Base-by-base conservation (phyloP, 2,329 filamentous ascomycete species). In the Phymatotrichopsis omnivora region DNA sequence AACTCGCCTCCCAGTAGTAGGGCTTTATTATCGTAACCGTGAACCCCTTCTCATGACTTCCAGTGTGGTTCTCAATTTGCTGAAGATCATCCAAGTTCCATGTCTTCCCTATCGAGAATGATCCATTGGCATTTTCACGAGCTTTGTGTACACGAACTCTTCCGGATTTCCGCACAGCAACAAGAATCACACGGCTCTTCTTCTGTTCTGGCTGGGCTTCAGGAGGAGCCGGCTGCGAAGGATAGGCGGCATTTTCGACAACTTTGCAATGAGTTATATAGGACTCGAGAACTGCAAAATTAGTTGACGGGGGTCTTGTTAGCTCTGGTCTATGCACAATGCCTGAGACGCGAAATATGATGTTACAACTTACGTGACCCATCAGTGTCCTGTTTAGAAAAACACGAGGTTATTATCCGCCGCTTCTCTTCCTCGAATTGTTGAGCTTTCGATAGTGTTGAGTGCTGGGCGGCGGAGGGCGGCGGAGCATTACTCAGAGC, bases 191-290 rank as follows among this genome's bases (percentile, higher is more conserved):
- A 59, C 91, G 78, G 36, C 80, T 76, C 65, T 98, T 98, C 64
- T 94, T 87, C 60, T 80, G 76, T 41, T 81, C 74, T 22, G 22
- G 23, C n/a, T 47, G 51, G 7, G 78, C 67, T 55, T 81, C 78
- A 2, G 85, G 85, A 3, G 91, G 87, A 41, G 91, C 81, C 25
- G 91, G 91, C 28, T 74, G 73, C 17, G 86, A 87, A 12, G 89
- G 86, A 64, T 87, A 80, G 30, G 76, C 73, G 46, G 80, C 78
- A 70, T 85, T 93, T 68, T 98, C 91, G 56, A 76, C 78, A 60
- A 98, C 86, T 60, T 81, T 77, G 58, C 96, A 87, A 63, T 98
- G 91, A 17, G 91, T 98, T 60, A 98, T 98, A 68, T 98, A 98
- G 25, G 86, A 95, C 68, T 98, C 91, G 56, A 79, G 70, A 57